Conservation (phyloP, 1,284 basidiomycete genomes). For the Quambalaria eucalypti region DNA sequence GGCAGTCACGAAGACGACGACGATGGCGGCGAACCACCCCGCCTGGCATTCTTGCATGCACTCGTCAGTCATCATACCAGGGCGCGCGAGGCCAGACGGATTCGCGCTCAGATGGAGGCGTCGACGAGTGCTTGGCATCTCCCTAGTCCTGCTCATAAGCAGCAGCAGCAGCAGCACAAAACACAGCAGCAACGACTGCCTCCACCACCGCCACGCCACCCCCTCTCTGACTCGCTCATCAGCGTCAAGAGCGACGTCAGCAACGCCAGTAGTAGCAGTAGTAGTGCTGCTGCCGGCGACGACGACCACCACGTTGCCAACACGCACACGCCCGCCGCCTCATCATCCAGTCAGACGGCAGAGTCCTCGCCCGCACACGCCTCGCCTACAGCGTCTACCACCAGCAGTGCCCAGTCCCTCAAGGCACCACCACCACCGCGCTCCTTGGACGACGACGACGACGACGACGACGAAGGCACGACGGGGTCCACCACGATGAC, state of each 20-base stretch:
- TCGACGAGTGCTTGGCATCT: background rate
- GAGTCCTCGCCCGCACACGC: background rate
- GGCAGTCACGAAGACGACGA: background rate
- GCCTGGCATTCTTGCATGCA: background rate
- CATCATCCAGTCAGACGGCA: background rate
- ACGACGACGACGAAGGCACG: no score
- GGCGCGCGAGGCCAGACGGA: background rate
- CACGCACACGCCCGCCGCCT: no score
- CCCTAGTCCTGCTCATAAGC: background rate
- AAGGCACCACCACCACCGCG: background rate
- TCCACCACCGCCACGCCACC: no score
- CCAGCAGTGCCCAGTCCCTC: background rate
- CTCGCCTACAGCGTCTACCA: background rate
- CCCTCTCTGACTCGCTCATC: no score
- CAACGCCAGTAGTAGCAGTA: background rate
- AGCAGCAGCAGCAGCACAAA: background rate
- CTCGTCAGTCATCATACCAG: constrained; percentile 3
- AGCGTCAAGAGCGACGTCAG: background rate
- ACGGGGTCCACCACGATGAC: background rate
- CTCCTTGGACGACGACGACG: background rate
- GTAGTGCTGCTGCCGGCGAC: background rate
- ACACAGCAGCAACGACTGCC: background rate
- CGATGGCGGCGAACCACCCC: constrained; percentile 1
- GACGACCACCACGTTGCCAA: no score
- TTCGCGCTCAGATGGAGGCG: background rate